A percentile compares a stretch with the other conserved stretches of the same genome.
Conservation (phyloP, 768 basidiomycete genomes). For the Auricularia sp. region DNA sequence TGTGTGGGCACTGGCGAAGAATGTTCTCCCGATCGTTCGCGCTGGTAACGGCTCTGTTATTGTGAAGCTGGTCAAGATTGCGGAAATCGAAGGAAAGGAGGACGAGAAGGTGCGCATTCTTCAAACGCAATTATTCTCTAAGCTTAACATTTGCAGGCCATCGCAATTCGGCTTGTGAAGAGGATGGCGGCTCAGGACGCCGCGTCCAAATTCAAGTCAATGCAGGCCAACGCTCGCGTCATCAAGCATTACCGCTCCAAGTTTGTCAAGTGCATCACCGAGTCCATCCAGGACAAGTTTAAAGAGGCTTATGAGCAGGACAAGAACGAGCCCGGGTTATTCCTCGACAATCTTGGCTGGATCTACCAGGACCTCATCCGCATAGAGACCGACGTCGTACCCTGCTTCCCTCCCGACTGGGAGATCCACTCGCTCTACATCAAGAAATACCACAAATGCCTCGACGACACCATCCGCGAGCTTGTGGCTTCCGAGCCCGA, state of each 20-base stretch:
- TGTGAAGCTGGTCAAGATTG: conserved; percentile 86
- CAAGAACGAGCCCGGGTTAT: conserved; percentile 54
- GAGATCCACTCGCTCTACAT: conserved; percentile 78
- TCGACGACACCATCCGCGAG: conserved; percentile 63
- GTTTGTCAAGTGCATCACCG: conserved; percentile 67
- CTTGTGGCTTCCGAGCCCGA: conserved; percentile 70
- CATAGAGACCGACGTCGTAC: conserved; percentile 82
- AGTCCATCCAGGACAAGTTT: conserved; percentile 66
- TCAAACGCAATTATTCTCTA: not conserved
- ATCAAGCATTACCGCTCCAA: conserved; percentile 95
- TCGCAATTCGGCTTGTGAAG: conserved; percentile 88
- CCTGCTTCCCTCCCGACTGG: conserved; percentile 87
- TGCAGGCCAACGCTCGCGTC: conserved; percentile 85
- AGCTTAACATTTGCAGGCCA: conserved; percentile 46
- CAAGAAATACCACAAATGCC: conserved; percentile 80
- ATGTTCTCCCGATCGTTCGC: conserved; percentile 68
- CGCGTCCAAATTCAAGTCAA: conserved; percentile 85
- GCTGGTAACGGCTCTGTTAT: conserved; percentile 77
- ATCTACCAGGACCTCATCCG: conserved; percentile 91
- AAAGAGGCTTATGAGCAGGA: conserved; percentile 54
- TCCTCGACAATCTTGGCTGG: conserved; percentile 76
- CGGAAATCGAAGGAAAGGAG: conserved; percentile 84
- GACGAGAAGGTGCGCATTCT: conserved; percentile 71
- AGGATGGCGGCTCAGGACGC: conserved; percentile 89
- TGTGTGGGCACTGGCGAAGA: conserved; percentile 64